These are phyloP conservation scores for Fusarium brachygibbosum DNA, from an alignment of 2,329 filamentous ascomycete genomes.

Conservation along the genomic window DNA sequence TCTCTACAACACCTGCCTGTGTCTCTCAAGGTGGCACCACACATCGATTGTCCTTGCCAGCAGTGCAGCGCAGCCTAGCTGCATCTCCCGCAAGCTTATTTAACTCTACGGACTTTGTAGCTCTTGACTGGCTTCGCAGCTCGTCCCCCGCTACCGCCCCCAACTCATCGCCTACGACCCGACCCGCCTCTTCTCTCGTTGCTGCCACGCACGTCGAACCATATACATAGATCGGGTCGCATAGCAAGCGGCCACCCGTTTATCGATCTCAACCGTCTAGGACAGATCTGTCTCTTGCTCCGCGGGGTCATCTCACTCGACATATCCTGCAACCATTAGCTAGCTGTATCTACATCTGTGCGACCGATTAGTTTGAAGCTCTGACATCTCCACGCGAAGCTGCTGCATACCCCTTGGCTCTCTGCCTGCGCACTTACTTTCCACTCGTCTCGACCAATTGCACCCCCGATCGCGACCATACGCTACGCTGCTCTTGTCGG, in stretches of 20 bases:
- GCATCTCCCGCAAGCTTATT: constrained; percentile 31
- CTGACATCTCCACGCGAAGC: constrained; percentile 27
- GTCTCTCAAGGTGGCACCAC: constrained; percentile 5
- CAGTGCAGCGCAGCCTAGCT: constrained; percentile 31
- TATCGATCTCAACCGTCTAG: constrained; percentile 29
- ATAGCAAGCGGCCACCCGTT: constrained; percentile 50
- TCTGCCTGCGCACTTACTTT: constrained; percentile 24
- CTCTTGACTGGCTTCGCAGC: constrained; percentile 26
- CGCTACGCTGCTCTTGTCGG: constrained; percentile 12
- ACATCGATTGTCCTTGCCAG: constrained; percentile 21
- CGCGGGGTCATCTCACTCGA: constrained; percentile 20
- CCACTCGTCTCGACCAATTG: constrained; percentile 33
- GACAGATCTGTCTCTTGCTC: constrained; percentile 27
- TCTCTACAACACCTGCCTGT: not conserved
- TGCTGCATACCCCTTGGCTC: constrained; percentile 42
- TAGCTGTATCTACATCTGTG: constrained; percentile 36
- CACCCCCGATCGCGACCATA: constrained; percentile 12
- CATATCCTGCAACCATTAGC: constrained; percentile 23
- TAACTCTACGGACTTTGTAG: constrained; percentile 21
- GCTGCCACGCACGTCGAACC: constrained; percentile 35
- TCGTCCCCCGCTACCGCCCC: constrained; percentile 41
- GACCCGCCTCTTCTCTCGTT: constrained; percentile 39
- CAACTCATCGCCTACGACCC: constrained; percentile 43
- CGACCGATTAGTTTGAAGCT: constrained; percentile 31
- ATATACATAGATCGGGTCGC: constrained; percentile 50